Evolutionary conservation across 371 early-diverging fungal species (phyloP).

Genomic region (Mortierella sp.): DNA sequence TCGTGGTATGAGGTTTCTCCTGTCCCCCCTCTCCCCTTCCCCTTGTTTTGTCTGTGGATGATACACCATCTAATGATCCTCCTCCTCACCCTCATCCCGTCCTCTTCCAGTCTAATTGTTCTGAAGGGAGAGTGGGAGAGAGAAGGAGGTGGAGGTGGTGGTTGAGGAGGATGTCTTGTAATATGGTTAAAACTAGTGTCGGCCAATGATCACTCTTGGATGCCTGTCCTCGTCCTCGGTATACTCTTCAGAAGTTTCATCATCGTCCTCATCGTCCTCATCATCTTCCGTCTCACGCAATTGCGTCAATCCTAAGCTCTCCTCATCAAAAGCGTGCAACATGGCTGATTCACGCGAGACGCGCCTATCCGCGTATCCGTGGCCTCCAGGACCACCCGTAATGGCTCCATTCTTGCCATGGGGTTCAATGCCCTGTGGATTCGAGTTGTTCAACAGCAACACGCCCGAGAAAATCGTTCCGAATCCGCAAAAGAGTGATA

Average conservation of each 20-base stretch:
- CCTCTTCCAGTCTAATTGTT: too few species aligned
- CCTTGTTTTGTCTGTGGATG: too few species aligned
- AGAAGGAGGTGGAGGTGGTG: too few species aligned
- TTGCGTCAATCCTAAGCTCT: conserved; percentile 63
- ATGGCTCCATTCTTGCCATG: conserved; percentile 44
- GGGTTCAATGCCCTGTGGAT: conserved; percentile 26
- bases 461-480: conserved; percentile 92
- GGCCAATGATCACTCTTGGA: conserved; percentile 24
- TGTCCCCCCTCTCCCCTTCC: too few species aligned
- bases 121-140: too few species aligned
- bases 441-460: conserved; percentile 75
- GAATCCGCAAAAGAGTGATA: conserved; percentile 89
- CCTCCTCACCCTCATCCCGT: too few species aligned
- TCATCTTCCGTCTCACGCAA: conserved; percentile 58
- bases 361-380: conserved; percentile 40
- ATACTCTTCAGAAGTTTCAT: too few species aligned
- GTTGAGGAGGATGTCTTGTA: too few species aligned
- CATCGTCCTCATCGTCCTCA: conserved; percentile 43
- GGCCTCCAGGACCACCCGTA: conserved; percentile 32
- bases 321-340: conserved; percentile 67
- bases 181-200: conserved; percentile 26
- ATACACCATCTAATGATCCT: too few species aligned
- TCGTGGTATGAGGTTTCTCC: too few species aligned
- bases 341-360: conserved; percentile 61
- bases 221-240: conserved; percentile 41